Evolutionary conservation across 139 green algal genomes (phyloP).

Genomic region (Zygnema circumcarinatum): DNA sequence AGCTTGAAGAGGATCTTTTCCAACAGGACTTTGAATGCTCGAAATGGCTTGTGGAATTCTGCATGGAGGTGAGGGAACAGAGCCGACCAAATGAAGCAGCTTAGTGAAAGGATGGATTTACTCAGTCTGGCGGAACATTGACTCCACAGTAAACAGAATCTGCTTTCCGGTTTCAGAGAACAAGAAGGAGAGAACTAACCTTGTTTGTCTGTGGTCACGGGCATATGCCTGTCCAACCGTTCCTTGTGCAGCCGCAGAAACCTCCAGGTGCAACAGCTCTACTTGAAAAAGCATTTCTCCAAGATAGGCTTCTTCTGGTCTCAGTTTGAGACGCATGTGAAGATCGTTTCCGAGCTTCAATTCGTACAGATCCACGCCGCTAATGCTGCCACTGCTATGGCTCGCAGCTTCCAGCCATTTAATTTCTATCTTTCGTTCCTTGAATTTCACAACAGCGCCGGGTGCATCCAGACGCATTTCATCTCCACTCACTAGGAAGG

Average conservation of each 20-base stretch:
- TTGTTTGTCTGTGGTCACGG: not conserved
- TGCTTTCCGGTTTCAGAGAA: too few species aligned
- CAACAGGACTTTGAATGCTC: too few species aligned
- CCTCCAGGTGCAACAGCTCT: not conserved
- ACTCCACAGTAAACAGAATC: too few species aligned
- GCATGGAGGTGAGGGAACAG: too few species aligned
- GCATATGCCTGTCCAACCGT: too few species aligned
- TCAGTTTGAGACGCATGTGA: not conserved
- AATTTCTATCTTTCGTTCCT: not conserved
- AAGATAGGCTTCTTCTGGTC: not conserved
- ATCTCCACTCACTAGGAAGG: not conserved
- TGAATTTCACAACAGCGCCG: not conserved
- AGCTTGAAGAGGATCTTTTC: not conserved
- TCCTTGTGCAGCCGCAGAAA: not conserved
- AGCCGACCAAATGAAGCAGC: too few species aligned
- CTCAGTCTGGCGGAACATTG: too few species aligned
- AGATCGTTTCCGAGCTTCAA: not conserved
- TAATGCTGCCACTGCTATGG: not conserved
- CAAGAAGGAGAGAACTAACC: too few species aligned
- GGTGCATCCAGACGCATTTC: too few species aligned
- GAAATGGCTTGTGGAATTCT: too few species aligned
- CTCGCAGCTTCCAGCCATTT: not conserved
- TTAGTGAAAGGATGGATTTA: too few species aligned
- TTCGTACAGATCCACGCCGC: not conserved
- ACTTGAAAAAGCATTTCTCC: not conserved